Evolutionary conservation across 345 rosid species (phyloP).

Genomic region (Cochlearia excelsa): DNA sequence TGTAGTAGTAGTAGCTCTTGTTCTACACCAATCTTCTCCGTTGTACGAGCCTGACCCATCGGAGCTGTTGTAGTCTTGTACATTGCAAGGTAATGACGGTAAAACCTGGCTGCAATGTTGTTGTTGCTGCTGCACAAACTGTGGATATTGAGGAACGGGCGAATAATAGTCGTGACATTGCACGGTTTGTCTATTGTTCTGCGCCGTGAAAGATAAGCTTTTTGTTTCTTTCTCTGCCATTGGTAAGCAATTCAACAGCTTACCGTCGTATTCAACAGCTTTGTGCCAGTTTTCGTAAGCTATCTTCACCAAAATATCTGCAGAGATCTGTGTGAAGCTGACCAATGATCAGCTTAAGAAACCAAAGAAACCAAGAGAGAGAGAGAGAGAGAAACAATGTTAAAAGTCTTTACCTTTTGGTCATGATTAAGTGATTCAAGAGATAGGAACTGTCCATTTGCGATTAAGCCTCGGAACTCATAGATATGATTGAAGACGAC

Average conservation of each 20-base stretch:
- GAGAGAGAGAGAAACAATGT: slow-evolving; percentile 2
- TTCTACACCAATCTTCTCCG: slow-evolving; percentile 63
- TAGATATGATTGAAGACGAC: slow-evolving; percentile 82
- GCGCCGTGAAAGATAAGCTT: slow-evolving; percentile 27
- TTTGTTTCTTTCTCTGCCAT: slow-evolving; percentile 40
- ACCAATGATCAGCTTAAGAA: slow-evolving; percentile 16
- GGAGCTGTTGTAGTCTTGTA: slow-evolving; percentile 47
- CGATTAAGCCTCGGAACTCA: slow-evolving; percentile 75
- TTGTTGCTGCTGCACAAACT: slow-evolving; percentile 40
- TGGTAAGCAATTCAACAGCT: slow-evolving; percentile 56
- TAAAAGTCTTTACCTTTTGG: slow-evolving; percentile 57
- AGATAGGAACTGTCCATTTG: slow-evolving; percentile 71
- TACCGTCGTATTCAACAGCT: slow-evolving; percentile 76
- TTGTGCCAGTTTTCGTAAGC: slow-evolving; percentile 93
- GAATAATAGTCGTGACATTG: slow-evolving; percentile 44
- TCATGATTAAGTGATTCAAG: slow-evolving; percentile 66
- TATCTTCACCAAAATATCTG: slow-evolving; percentile 73
- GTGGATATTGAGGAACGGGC: slow-evolving; percentile 52
- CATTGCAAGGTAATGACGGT: slow-evolving; percentile 40
- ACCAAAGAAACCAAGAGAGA: too few relatives aligned
- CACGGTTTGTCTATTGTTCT: slow-evolving; percentile 39
- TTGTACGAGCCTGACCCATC: slow-evolving; percentile 37
- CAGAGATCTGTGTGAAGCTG: slow-evolving; percentile 54
- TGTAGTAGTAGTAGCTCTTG: slow-evolving; percentile 24
- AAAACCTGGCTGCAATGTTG: slow-evolving; percentile 39